Percentiles rank a stretch among this genome's conserved stretches.
Evolutionary conservation across 1,284 basidiomycete species (phyloP).

Genomic region (Boletus sp.): DNA sequence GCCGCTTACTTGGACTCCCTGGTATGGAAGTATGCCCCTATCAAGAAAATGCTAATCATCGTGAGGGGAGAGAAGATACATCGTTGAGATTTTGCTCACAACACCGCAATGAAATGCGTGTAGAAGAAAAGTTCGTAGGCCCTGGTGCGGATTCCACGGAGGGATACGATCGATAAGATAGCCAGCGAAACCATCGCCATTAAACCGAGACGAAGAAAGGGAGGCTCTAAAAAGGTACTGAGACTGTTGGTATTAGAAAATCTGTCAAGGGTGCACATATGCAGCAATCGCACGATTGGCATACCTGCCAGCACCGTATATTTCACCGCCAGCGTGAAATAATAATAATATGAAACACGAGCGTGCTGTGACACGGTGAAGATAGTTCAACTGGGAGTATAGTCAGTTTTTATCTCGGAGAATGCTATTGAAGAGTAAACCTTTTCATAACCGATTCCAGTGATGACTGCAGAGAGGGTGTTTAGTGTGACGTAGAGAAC

Average conservation of each 20-base stretch:
- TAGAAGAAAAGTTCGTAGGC: slow-evolving; percentile 48
- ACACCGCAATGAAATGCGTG: slow-evolving; percentile 37
- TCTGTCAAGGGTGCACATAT: slow-evolving; percentile 1
- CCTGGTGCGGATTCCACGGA: slow-evolving; percentile 42
- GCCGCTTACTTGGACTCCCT: slow-evolving; percentile 21
- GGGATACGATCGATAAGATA: slow-evolving; percentile 38
- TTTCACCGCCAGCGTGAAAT: slow-evolving; percentile 45
- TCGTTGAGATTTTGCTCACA: slow-evolving; percentile 32
- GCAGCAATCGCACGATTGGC: not conserved
- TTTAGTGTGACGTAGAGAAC: slow-evolving; percentile 6
- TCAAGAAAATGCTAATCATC: slow-evolving; percentile 36
- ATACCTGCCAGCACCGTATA: slow-evolving; percentile 21
- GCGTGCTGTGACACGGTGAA: slow-evolving; percentile 53
- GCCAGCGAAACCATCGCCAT: slow-evolving; percentile 37
- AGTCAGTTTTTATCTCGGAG: slow-evolving; percentile 2
- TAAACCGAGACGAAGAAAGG: slow-evolving; percentile 41
- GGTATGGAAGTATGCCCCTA: slow-evolving; percentile 42
- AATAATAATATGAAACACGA: slow-evolving; percentile 46
- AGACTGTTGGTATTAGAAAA: slow-evolving; percentile 9
- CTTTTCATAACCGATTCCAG: slow-evolving; percentile 59
- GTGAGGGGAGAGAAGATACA: slow-evolving; percentile 1
- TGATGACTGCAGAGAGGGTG: slow-evolving; percentile 40
- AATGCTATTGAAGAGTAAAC: slow-evolving; percentile 23
- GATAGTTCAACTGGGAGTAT: slow-evolving; percentile 40
- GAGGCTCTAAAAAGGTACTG: not conserved